Evolutionary conservation across 1,284 basidiomycete genomes (phyloP).

Genomic region (Moniliophthora roreri): DNA sequence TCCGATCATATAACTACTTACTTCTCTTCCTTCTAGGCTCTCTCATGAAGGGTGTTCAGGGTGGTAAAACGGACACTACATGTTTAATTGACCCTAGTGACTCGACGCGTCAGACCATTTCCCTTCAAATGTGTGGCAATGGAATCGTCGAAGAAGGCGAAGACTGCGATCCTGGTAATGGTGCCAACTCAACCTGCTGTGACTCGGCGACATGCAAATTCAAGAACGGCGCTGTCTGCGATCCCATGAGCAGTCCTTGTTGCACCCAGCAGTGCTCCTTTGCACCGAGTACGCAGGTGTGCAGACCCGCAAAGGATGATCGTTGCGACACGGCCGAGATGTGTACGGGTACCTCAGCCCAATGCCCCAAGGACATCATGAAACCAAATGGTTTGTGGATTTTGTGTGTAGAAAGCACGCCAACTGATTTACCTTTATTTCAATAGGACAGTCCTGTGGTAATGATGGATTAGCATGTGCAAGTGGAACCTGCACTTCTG

Average conservation of each 20-base stretch:
- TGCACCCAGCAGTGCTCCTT: constrained; percentile 76
- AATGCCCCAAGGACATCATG: constrained; percentile 73
- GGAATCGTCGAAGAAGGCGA: constrained; percentile 78
- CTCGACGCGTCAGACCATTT: constrained; percentile 43
- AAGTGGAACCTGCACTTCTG: constrained; percentile 81
- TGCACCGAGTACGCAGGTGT: constrained; percentile 66
- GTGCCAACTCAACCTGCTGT: constrained; percentile 66
- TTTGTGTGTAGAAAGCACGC: no score
- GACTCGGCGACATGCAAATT: constrained; percentile 81
- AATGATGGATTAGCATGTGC: constrained; percentile 71
- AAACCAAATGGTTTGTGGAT: constrained; percentile 50
- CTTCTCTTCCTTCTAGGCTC: constrained; percentile 41
- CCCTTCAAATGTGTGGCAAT: constrained; percentile 77
- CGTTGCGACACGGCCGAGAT: constrained; percentile 76
- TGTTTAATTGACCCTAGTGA: constrained; percentile 63
- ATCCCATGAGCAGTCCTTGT: constrained; percentile 77
- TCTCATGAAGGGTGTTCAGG: constrained; percentile 42
- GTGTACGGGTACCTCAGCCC: constrained; percentile 75
- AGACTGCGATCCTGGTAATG: constrained; percentile 52
- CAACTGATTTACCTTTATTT: no score
- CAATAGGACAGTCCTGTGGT: constrained; percentile 63
- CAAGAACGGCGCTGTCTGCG: constrained; percentile 71
- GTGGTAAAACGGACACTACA: constrained; percentile 48
- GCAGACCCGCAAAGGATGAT: constrained; percentile 68
- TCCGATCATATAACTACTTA: neutral